Base-by-base conservation (phyloP, 1,284 basidiomycete species). In the Neotropicomus parvogracilis region DNA sequence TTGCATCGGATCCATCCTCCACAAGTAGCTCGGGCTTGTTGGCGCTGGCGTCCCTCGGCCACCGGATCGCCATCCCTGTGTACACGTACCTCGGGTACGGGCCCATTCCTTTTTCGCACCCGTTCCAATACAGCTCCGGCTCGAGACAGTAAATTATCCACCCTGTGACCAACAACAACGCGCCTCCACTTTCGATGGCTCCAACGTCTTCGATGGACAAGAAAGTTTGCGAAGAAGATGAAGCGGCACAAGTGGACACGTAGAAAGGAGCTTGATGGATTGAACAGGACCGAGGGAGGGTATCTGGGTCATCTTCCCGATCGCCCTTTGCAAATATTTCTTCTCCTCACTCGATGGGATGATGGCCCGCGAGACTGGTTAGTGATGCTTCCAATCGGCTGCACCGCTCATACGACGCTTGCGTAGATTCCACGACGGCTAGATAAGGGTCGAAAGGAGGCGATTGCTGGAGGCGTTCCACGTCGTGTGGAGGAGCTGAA, bases 81-180 rank as follows among this genome's bases (percentile, higher is more conserved):
- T 58, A 55, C 10, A 44, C 3, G 40, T 53, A 60, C 16, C 38
- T 41, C 20, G 56, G 44, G 19, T 48, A 57, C 6, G 31, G 40
- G 3, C 55, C 44, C 2, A 26, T 39, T 9, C 46, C 50, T n/a
- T 10, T 44, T 13, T 12, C 26, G n/a, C n/a, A 44, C 8, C 32
- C 43, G n/a, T 14, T 36, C 43, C 54, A 44, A n/a, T 29, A 4
- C n/a, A 43, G 17, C 10, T 29, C 28, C 27, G 13, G 16, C n/a
- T 54, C 50, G 9, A 50, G 24, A 19, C 38, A 43, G 4, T 40
- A 13, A 3, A 52, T 28, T n/a, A 44, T 51, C 55, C 48, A 49
- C 17, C 21, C 46, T 1, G 33, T 21, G 14, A 52, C 39, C 1
- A 47, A 24, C n/a, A 40, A 29, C 12, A 56, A 24, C 12, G 48